These are phyloP conservation scores for Diaporthe sp. DNA, from an alignment of 2,329 filamentous ascomycete species.

Conservation along the genomic window DNA sequence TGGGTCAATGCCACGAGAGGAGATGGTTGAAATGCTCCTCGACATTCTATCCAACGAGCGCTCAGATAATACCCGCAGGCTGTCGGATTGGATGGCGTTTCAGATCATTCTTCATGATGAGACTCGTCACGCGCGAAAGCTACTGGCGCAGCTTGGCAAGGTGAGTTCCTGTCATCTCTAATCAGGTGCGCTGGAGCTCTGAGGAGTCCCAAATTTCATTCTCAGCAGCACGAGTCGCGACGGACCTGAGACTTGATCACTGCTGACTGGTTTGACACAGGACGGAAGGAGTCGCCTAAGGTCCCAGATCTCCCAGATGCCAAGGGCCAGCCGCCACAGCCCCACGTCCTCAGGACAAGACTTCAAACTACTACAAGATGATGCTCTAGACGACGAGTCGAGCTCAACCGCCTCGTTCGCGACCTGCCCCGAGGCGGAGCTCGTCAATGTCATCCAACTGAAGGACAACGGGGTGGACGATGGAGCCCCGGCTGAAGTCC, in stretches of 20 bases:
- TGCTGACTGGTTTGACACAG: background rate
- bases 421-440: background rate
- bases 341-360: too few species aligned
- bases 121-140: background rate
- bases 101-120: slow-evolving; percentile 1
- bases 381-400: background rate
- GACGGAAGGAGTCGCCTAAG: background rate
- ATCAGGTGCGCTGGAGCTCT: background rate
- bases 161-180: background rate
- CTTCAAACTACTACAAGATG: background rate
- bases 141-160: background rate
- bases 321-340: background rate
- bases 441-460: too few species aligned
- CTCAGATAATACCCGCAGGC: background rate
- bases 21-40: background rate
- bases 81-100: background rate
- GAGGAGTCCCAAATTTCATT: rapidly evolving
- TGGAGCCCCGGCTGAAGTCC: too few species aligned
- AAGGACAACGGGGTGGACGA: background rate
- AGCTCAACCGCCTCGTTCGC: background rate
- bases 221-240: rapidly evolving
- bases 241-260: too few species aligned
- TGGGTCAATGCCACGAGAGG: background rate
- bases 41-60: background rate
- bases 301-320: background rate